Conservation (phyloP, 352 stramenopile species). For the Pythium utonaiense region DNA sequence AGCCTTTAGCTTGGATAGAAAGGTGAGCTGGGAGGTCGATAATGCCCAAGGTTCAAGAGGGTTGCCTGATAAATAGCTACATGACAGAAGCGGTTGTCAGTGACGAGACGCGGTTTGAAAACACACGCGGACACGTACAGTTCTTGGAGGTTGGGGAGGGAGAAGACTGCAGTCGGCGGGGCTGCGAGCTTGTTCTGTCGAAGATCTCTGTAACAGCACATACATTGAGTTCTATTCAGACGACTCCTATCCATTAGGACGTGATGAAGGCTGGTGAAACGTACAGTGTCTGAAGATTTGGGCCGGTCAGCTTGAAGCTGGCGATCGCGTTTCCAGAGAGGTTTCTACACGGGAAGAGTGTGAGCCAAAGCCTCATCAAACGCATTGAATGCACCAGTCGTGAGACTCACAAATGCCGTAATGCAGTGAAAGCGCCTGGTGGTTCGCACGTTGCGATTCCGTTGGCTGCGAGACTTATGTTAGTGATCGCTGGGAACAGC, state of each 20-base stretch:
- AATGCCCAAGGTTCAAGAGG: conserved; percentile 31
- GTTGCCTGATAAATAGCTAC: conserved; percentile 34
- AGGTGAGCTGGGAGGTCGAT: conserved; percentile 22
- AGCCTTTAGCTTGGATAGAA: conserved; percentile 26
- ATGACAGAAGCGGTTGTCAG: background rate
- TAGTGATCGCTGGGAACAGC: conserved; percentile 4
- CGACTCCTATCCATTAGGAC: background rate
- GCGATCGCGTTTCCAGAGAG: conserved; percentile 16
- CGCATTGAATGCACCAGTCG: no score
- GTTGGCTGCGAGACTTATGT: conserved; percentile 12
- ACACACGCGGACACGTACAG: conserved; percentile 5
- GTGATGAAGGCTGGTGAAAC: background rate
- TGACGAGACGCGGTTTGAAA: background rate
- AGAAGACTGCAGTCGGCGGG: conserved; percentile 10
- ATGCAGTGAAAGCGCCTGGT: background rate
- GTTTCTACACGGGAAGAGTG: no score
- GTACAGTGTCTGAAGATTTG: conserved; percentile 15
- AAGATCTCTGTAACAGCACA: conserved; percentile 14
- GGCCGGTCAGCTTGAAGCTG: conserved; percentile 1
- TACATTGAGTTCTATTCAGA: background rate
- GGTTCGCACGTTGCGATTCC: background rate
- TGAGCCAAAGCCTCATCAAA: no score
- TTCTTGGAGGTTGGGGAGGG: conserved; percentile 3
- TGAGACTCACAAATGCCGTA: conserved; percentile 12
- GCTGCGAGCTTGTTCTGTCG: conserved; percentile 11